These are phyloP conservation scores for Periconia sp. DNA, from an alignment of 2,329 filamentous ascomycete genomes.

Conservation along the genomic window DNA sequence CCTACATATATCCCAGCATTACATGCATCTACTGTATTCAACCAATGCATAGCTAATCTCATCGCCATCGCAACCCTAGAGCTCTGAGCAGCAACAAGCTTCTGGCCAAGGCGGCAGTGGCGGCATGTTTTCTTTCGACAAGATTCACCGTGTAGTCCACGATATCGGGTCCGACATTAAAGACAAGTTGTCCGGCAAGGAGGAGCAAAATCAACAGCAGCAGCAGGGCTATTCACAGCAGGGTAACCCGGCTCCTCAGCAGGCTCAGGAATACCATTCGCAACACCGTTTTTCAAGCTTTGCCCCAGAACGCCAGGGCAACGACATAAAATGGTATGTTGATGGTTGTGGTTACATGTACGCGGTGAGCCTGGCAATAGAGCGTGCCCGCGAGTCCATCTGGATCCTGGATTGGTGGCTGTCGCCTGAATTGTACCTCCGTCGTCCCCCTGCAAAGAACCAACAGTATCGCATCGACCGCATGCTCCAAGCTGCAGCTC, in stretches of 20 bases:
- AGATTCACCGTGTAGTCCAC: constrained; percentile 56
- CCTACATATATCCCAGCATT: background rate
- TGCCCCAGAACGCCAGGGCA: constrained; percentile 70
- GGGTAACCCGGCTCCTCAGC: constrained; percentile 18
- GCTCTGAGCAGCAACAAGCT: constrained; percentile 24
- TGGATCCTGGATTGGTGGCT: constrained; percentile 92
- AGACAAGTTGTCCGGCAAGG: constrained; percentile 49
- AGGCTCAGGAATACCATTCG: constrained; percentile 43
- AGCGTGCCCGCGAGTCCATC: constrained; percentile 74
- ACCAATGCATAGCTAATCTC: background rate
- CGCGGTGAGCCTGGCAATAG: constrained; percentile 77
- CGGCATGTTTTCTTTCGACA: constrained; percentile 53
- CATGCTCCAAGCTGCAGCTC: constrained; percentile 78
- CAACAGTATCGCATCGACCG: constrained; percentile 82
- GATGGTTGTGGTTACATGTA: constrained; percentile 75
- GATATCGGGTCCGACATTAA: constrained; percentile 55
- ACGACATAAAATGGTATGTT: constrained; percentile 83
- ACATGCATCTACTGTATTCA: background rate
- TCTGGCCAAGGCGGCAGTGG: constrained; percentile 34
- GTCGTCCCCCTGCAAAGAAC: constrained; percentile 78
- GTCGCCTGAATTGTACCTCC: constrained; percentile 83
- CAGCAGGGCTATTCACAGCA: constrained; percentile 19
- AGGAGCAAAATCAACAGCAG: constrained; percentile 51
- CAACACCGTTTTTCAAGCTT: constrained; percentile 64
- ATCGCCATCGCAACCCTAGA: constrained; percentile 11